phyloP scores from a whole-genome alignment of 495 filamentous ascomycete species.

The Trichoderma gamsii region DNA sequence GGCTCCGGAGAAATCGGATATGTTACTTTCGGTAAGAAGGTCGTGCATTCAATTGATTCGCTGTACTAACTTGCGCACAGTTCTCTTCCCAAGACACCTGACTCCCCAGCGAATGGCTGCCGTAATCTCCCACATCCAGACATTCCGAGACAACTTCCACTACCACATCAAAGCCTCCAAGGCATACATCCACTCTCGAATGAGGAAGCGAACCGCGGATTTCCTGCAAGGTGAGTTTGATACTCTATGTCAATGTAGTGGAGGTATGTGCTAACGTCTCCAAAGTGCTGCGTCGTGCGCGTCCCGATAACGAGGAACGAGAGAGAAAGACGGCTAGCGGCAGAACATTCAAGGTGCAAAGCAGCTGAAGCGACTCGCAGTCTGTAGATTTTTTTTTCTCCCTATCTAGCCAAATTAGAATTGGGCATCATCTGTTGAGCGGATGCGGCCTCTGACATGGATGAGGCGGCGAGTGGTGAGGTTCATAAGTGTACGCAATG shows the following conservation, averaged over 20 bases:
- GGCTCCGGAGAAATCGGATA: conserved; percentile 84
- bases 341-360: conserved; percentile 74
- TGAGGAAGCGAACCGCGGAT: conserved; percentile 94
- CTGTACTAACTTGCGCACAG: conserved; percentile 40
- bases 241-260: background rate
- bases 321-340: conserved; percentile 98
- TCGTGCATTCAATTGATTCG: background rate
- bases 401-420: background rate
- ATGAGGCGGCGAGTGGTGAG: background rate
- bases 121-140: conserved; percentile 97
- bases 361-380: conserved; percentile 18
- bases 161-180: conserved; percentile 99
- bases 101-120: conserved; percentile 84
- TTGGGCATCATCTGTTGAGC: background rate
- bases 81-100: conserved; percentile 92
- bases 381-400: background rate
- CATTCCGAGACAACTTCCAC: conserved; percentile 99
- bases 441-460: background rate
- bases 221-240: conserved; percentile 77
- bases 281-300: conserved; percentile 77
- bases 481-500: background rate
- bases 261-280: conserved; percentile 15
- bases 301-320: conserved; percentile 93
- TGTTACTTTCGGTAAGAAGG: conserved; percentile 82
- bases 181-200: conserved; percentile 96